Base-by-base conservation (phyloP, 208 protist genomes). In the Lotmaria passim region DNA sequence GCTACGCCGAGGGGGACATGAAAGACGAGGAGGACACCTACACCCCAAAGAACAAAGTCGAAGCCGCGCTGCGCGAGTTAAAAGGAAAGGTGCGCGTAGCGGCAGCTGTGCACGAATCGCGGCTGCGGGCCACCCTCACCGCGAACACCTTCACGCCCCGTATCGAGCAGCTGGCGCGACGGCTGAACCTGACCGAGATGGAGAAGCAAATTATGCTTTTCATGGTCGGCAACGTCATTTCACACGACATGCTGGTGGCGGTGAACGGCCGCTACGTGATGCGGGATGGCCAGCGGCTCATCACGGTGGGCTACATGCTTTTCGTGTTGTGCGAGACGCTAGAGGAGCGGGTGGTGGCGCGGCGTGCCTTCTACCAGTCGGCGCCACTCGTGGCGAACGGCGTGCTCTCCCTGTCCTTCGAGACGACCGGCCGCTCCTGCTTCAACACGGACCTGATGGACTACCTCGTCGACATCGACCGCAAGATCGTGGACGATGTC, bases 381-480 rank as follows among this genome's bases (percentile, higher is more conserved):
- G 51, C 91, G 4, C 74, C 83, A 21, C 81, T 98, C 14, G 41
- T 98, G 11, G 53, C 76, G 8, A 85, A 96, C 69, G 81, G 86
- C 46, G 69, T 97, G 12, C 23, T 97, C 7, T 83, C 83, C 17
- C 67, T 97, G 10, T 81, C 75, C 12, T 64, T 94, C n/a, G 85
- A 90, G 23, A 46, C 68, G 7, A 57, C 50, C 43, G 70, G 77
- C 11, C 80, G 83, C 48, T 83, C 76, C 38, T 85, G 82, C 72
- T 94, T 95, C 73, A 96, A 96, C 78, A 94, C 89, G 63, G 92
- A 98, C 55, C 78, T 98, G 31, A 96, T 96, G 88, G 93, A 98
- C 50, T 98, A 94, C 70, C 61, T 86, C 59, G 87, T 91, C 21
- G 90, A 97, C 51, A 95, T 98, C 70, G 93, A 98, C 72, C 82